Evolutionary conservation across 129 eudicot genomes (phyloP).

Genomic region (Tanacetum coccineum): DNA sequence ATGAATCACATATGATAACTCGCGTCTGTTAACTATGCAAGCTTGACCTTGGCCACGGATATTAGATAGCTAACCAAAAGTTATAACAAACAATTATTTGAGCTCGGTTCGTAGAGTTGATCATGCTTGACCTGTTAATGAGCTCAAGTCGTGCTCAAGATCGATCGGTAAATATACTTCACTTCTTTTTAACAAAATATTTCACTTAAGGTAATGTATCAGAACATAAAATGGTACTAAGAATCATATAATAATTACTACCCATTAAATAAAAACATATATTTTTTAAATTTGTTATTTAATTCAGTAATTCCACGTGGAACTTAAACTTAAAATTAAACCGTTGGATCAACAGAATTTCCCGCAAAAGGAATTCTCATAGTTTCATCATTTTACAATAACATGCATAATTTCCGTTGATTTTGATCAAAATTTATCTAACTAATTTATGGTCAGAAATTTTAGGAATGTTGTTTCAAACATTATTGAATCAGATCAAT

Average conservation of each 20-base stretch:
- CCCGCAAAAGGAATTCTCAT: conserved; percentile 11
- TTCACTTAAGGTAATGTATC: no score
- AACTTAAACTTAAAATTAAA: conserved; percentile 1
- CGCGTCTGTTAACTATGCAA: no score
- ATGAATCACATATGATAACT: no score
- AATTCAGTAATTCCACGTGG: neutral
- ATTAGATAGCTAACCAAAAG: no score
- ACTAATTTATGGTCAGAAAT: conserved; percentile 24
- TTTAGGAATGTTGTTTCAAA: conserved; percentile 34
- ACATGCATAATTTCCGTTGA: neutral
- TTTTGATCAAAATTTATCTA: neutral
- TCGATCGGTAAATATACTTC: no score
- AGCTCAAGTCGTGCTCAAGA: no score
- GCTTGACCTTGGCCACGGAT: no score
- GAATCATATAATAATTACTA: neutral
- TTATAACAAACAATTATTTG: no score
- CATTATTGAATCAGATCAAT: conserved; percentile 23
- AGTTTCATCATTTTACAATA: neutral
- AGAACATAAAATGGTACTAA: neutral
- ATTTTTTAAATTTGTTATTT: no score
- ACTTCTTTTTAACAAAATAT: no score
- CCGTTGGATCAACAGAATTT: conserved; percentile 25
- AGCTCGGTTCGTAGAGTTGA: no score
- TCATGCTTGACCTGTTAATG: no score
- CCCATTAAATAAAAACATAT: neutral